Conservation (phyloP, 2,329 filamentous ascomycete genomes). For the Xylariaceae sp. region DNA sequence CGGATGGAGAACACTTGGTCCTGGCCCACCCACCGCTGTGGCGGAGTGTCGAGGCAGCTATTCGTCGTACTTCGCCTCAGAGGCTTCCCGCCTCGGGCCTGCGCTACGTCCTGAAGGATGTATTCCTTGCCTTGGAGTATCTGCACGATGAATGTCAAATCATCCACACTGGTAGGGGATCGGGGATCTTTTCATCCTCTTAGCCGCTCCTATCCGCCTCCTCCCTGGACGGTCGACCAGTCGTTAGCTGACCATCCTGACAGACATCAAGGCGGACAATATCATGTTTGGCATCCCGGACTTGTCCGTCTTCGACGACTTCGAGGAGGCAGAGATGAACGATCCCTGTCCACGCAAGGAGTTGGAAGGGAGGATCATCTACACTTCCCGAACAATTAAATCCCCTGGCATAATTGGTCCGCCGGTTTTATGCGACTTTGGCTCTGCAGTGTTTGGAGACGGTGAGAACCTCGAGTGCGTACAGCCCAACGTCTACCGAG, state of each 20-base stretch:
- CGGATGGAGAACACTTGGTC: not conserved
- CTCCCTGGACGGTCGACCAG: not conserved
- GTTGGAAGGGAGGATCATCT: slow-evolving; percentile 39
- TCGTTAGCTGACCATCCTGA: not conserved
- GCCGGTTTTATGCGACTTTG: slow-evolving; percentile 42
- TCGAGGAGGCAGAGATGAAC: slow-evolving; percentile 39
- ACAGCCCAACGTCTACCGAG: slow-evolving; percentile 41
- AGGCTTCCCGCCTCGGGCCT: slow-evolving; percentile 32
- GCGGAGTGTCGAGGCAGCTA: slow-evolving; percentile 39
- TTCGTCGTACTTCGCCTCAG: slow-evolving; percentile 38
- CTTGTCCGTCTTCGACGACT: slow-evolving; percentile 38
- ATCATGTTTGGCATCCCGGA: slow-evolving; percentile 42
- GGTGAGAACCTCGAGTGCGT: slow-evolving; percentile 35
- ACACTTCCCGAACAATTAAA: slow-evolving; percentile 39
- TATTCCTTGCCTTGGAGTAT: slow-evolving; percentile 44
- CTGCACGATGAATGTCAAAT: slow-evolving; percentile 44
- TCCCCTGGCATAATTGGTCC: not conserved
- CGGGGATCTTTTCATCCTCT: not conserved
- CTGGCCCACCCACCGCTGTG: slow-evolving; percentile 29
- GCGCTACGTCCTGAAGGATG: slow-evolving; percentile 37
- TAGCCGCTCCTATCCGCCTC: not conserved
- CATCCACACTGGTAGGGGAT: slow-evolving; percentile 41
- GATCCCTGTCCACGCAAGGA: slow-evolving; percentile 42
- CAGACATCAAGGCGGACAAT: slow-evolving; percentile 45
- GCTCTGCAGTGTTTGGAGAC: slow-evolving; percentile 40